These are phyloP conservation scores for Ogataea pignaliae DNA, from an alignment of 805 yeast species.

Conservation along the genomic window DNA sequence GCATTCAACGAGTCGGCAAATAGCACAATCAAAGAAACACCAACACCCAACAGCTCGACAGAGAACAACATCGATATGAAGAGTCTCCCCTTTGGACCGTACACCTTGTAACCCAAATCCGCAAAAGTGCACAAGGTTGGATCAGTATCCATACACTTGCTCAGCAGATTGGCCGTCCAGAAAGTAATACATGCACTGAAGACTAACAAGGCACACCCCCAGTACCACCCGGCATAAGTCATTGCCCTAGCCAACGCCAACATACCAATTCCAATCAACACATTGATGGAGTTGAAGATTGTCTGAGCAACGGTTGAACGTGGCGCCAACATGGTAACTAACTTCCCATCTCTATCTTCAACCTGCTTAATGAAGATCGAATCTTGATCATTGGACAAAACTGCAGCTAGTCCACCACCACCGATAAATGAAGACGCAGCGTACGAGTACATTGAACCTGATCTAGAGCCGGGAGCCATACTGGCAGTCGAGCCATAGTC, in stretches of 20 bases:
- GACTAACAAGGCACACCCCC: slow-evolving; percentile 57
- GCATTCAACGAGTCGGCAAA: slow-evolving; percentile 85
- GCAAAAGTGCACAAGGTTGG: slow-evolving; percentile 81
- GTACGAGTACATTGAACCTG: slow-evolving; percentile 26
- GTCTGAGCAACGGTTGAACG: slow-evolving; percentile 77
- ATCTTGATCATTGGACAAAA: slow-evolving; percentile 23
- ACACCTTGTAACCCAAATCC: slow-evolving; percentile 82
- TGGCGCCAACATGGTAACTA: slow-evolving; percentile 70
- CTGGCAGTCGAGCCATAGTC: slow-evolving; percentile 13
- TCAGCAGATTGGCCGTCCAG: slow-evolving; percentile 71
- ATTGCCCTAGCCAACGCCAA: slow-evolving; percentile 64
- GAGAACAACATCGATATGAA: slow-evolving; percentile 71
- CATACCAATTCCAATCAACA: slow-evolving; percentile 64
- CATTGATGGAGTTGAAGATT: slow-evolving; percentile 60
- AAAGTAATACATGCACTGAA: slow-evolving; percentile 65
- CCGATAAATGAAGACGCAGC: slow-evolving; percentile 16
- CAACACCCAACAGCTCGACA: slow-evolving; percentile 72
- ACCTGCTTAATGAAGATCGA: slow-evolving; percentile 40
- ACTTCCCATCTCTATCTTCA: slow-evolving; percentile 66
- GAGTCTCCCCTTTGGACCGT: slow-evolving; percentile 71
- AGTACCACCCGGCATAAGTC: slow-evolving; percentile 58
- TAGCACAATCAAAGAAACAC: slow-evolving; percentile 74
- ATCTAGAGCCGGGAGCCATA: slow-evolving; percentile 16
- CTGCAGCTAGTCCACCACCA: slow-evolving; percentile 13
- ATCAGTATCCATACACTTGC: slow-evolving; percentile 76